Evolutionary conservation across 352 stramenopile species (phyloP), one percentile per base, ranked within the genome.

Genomic region (Pythium aristosporum): DNA sequence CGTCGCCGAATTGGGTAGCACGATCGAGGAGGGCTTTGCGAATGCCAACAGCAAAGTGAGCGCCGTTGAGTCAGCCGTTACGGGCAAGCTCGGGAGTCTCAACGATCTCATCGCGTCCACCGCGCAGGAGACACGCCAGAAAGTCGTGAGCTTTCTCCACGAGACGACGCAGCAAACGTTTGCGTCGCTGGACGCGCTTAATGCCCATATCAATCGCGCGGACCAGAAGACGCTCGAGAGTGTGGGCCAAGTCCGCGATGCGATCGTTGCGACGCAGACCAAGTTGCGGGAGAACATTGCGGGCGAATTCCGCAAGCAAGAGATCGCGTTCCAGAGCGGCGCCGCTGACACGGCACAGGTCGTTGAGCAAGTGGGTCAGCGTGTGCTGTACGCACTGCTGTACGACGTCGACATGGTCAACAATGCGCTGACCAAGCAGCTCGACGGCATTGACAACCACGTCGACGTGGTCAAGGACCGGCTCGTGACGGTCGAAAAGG

Each of bases 321-420:
- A 61, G 25, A 16, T 52, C 25, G 39, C 21, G 23, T 43, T 52
- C 15, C 25, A 50, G 28, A 25, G 3, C 23, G 5, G 9, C 15
- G 54, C 42, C 12, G 25, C 25, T 1, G 25, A 25, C 18, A 6
- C 54, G 4, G 8, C 23, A 15, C 21, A 61, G 13, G 13, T 61
- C 23, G 42, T 52, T 5, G 3, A 43, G 15, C 23, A 51, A 16
- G 54, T 42, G 16, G 54, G 39, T 7, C 39, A 41, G 39, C 39
- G 39, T 2, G 41, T 52, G 41, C 21, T 52, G 5, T 32, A 43
- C 41, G 54, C 54, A 12, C 54, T 61, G 41, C 41, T 61, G 23
- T 30, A 43, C 25, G 54, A 61, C 25, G 41, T 61, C 39, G 54
- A 61, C 41, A 43, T 30, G 39, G 54, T 52, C 1, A 41, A 61